phyloP scores from a whole-genome alignment of 805 yeast genomes.

The Wickerhamiella brachini region DNA sequence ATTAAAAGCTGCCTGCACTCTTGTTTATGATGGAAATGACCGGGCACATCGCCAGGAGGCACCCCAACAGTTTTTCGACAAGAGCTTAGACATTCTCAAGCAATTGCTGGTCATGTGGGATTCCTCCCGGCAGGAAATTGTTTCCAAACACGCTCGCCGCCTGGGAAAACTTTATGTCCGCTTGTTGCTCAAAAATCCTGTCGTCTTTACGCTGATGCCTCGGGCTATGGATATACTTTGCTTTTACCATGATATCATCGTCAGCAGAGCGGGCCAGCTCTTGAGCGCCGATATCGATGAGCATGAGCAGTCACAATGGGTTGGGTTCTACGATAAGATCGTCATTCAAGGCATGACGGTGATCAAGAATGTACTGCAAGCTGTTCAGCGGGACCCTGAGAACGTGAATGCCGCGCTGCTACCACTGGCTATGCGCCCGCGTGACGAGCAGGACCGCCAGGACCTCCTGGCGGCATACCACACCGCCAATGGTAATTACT shows the following conservation, averaged over 20 bases:
- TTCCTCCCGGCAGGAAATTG: conserved; percentile 22
- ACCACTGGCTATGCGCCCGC: conserved; percentile 31
- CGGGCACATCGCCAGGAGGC: conserved; percentile 47
- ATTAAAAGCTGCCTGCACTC: conserved; percentile 59
- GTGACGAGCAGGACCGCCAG: conserved; percentile 47
- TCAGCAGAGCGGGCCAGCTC: conserved; percentile 41
- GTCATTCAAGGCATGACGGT: conserved; percentile 46
- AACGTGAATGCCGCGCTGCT: conserved; percentile 4
- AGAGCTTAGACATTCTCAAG: conserved; percentile 47
- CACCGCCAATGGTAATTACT: conserved; percentile 29
- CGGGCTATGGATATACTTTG: conserved; percentile 47
- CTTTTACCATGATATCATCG: conserved; percentile 45
- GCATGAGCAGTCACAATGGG: conserved; percentile 30
- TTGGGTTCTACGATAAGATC: conserved; percentile 59
- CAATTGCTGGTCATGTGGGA: conserved; percentile 42
- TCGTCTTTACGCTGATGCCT: conserved; percentile 57
- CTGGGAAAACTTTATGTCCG: conserved; percentile 60
- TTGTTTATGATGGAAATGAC: conserved; percentile 64
- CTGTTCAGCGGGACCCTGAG: conserved; percentile 16
- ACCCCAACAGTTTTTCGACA: conserved; percentile 46
- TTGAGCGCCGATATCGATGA: not conserved
- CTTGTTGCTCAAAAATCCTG: conserved; percentile 45
- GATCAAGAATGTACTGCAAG: conserved; percentile 48
- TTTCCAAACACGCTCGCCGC: conserved; percentile 63
- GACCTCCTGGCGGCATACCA: conserved; percentile 48